Evolutionary conservation across 73 alveolate genomes (phyloP).

Genomic region (Paramecium octaurelia): DNA sequence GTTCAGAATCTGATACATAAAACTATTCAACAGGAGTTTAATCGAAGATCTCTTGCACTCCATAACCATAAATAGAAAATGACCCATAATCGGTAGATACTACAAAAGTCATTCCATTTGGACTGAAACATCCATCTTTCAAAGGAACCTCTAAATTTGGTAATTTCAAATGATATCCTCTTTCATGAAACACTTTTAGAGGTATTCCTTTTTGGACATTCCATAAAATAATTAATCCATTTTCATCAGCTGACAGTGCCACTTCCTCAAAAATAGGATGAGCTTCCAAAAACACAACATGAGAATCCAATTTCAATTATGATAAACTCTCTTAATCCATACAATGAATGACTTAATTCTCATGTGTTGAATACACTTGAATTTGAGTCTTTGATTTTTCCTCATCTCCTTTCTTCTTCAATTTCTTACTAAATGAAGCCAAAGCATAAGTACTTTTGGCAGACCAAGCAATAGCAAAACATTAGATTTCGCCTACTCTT

Average conservation of each 20-base stretch:
- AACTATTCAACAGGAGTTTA: conserved; percentile 55
- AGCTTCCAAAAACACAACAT: conserved; percentile 45
- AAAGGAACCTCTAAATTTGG: conserved; percentile 64
- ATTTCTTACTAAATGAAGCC: conserved; percentile 50
- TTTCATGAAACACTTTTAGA: conserved; percentile 55
- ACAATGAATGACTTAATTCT: background rate
- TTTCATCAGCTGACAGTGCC: conserved; percentile 52
- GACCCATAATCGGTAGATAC: conserved; percentile 59
- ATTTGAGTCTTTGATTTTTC: conserved; percentile 47
- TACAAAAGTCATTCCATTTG: conserved; percentile 53
- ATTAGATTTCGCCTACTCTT: conserved; percentile 24
- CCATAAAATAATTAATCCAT: conserved; percentile 47
- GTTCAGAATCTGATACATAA: conserved; percentile 54
- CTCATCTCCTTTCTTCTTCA: conserved; percentile 52
- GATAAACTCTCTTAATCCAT: conserved; percentile 2
- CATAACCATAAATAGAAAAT: conserved; percentile 57
- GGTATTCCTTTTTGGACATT: conserved; percentile 14
- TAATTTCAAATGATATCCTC: conserved; percentile 56
- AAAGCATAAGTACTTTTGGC: conserved; percentile 48
- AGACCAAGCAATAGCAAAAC: conserved; percentile 51
- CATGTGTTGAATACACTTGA: background rate
- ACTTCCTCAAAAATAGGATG: conserved; percentile 55
- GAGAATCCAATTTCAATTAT: background rate
- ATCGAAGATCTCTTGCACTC: conserved; percentile 10
- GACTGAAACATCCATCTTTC: conserved; percentile 62